Evolutionary conservation across 257 asterid species (phyloP).

Genomic region (Rubia yunnanensis): DNA sequence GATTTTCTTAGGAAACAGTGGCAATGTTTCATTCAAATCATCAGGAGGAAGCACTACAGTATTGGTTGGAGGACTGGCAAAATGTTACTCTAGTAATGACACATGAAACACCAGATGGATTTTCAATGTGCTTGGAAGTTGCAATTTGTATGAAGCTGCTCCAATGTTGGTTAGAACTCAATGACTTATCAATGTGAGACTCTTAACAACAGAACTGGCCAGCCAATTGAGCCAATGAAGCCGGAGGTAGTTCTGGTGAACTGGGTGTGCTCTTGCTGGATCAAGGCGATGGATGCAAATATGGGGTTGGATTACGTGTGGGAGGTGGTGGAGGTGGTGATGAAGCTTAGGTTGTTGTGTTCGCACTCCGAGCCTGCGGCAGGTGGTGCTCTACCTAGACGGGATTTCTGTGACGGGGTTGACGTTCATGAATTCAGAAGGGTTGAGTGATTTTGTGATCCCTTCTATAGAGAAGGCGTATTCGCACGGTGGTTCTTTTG

Average conservation of each 20-base stretch:
- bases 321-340: slow-evolving; percentile 39
- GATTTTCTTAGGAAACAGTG: too few species aligned
- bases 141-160: too few species aligned
- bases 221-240: slow-evolving; percentile 38
- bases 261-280: slow-evolving; percentile 39
- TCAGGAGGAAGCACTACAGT: too few species aligned
- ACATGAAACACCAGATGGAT: too few species aligned
- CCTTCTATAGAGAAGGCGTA: slow-evolving; percentile 1
- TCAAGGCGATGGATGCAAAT: slow-evolving; percentile 33
- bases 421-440: slow-evolving; percentile 14
- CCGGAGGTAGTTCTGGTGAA: slow-evolving; percentile 33
- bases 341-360: slow-evolving; percentile 48
- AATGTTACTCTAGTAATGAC: too few species aligned
- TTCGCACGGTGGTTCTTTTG: slow-evolving; percentile 21
- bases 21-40: too few species aligned
- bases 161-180: too few species aligned
- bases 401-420: slow-evolving; percentile 17
- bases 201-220: too few species aligned
- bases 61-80: too few species aligned
- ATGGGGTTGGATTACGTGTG: slow-evolving; percentile 23
- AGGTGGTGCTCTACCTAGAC: slow-evolving; percentile 33
- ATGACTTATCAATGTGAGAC: too few species aligned
- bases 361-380: slow-evolving; percentile 41
- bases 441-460: slow-evolving; percentile 33
- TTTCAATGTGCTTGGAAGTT: too few species aligned